Conservation (phyloP, 306 rosid genomes). For the Carpinus fangiana region DNA sequence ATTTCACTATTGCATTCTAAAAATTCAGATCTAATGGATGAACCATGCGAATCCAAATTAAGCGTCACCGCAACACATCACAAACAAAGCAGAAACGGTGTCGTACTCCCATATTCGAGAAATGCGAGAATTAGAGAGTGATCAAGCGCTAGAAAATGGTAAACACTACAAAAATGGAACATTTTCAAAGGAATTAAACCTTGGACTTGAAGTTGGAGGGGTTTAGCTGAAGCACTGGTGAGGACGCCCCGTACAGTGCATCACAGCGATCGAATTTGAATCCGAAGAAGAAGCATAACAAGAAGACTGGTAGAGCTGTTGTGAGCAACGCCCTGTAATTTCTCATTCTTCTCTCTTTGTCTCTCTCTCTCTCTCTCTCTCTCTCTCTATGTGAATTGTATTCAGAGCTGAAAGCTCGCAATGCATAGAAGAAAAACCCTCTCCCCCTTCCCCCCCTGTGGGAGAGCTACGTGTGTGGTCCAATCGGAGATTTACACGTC, state of each 20-base stretch:
- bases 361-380: conserved; percentile 28
- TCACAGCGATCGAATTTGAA: conserved; percentile 40
- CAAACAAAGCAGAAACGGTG: background rate
- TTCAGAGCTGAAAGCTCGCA: conserved; percentile 31
- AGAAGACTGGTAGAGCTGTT: conserved; percentile 27
- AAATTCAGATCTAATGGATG: background rate
- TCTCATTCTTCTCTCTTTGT: conserved; percentile 32
- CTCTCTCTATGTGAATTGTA: conserved; percentile 11
- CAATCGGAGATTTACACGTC: conserved; percentile 57
- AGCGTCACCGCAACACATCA: background rate
- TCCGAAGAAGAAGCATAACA: conserved; percentile 20
- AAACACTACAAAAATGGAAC: background rate
- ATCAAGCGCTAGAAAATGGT: conserved; percentile 23
- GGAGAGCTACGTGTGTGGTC: conserved; percentile 57
- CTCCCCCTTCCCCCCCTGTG: background rate
- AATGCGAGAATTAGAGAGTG: background rate
- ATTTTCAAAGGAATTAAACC: conserved; percentile 38
- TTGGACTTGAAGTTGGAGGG: conserved; percentile 95
- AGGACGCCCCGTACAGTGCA: conserved; percentile 85
- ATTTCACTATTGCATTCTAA: background rate
- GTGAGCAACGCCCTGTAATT: conserved; percentile 23
- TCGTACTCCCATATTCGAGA: background rate
- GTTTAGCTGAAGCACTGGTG: conserved; percentile 92
- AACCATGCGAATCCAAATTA: background rate
- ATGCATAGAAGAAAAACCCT: conserved; percentile 12